Percentiles rank a stretch among this genome's conserved stretches.
These are phyloP conservation scores for Ophiostoma tasmaniense DNA, from an alignment of 2,329 filamentous ascomycete species.

Conservation along the genomic window DNA sequence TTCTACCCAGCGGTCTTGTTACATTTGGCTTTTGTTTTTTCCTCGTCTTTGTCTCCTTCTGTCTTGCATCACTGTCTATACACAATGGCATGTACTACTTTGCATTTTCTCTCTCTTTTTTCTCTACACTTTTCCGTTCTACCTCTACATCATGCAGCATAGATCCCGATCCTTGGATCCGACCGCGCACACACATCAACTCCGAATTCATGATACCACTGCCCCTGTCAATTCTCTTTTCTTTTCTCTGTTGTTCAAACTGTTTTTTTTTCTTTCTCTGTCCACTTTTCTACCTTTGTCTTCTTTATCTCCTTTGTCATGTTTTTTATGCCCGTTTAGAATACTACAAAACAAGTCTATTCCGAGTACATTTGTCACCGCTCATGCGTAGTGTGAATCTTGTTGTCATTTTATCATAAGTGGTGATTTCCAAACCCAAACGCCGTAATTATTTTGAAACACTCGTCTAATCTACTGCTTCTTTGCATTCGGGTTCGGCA, in stretches of 20 bases:
- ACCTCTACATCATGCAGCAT: constrained; percentile 6
- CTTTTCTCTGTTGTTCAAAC: background rate
- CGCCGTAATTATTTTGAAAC: background rate
- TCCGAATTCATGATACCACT: constrained; percentile 22
- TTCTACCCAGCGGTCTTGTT: background rate
- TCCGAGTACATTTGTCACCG: background rate
- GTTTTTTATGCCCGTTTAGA: background rate
- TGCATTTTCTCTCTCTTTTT: background rate
- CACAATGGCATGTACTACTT: background rate
- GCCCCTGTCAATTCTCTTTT: constrained; percentile 11
- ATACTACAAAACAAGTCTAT: background rate
- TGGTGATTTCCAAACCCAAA: background rate
- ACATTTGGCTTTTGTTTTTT: background rate
- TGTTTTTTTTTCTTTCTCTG: background rate
- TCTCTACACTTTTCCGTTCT: background rate
- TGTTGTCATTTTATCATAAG: background rate
- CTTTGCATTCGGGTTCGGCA: constrained; percentile 8
- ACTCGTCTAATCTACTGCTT: background rate
- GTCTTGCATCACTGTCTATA: background rate
- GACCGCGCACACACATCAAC: background rate
- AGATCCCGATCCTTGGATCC: constrained; percentile 1
- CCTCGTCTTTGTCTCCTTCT: background rate
- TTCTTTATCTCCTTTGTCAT: constrained; percentile 4
- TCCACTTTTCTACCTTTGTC: background rate
- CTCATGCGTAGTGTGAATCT: background rate